Base-by-base conservation (phyloP, 495 filamentous ascomycete species). In the Entonaema liquescens region DNA sequence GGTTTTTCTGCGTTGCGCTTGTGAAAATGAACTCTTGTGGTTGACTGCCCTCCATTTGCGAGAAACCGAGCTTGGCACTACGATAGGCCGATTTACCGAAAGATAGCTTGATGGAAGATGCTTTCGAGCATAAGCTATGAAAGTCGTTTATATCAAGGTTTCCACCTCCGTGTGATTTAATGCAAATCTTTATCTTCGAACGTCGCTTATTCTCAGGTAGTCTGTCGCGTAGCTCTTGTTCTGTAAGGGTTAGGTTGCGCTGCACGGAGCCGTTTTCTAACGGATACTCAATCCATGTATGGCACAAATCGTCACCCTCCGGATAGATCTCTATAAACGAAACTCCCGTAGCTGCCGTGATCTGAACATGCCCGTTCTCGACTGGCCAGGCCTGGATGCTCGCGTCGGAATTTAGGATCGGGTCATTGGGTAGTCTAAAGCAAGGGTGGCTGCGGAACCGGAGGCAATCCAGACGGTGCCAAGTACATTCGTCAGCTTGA, bases 361-460 rank as follows among this genome's bases (percentile, higher is more conserved):
- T 86, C 60, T 96, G 80, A 42, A 95, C 87, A 40, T 90, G 90
- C 25, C 92, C 91, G 68, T 89, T 91, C 53, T 95, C 94, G 9
- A 95, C 88, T 2, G 92, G 89, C 92, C 93, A 99, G 2, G 92
- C 90, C 65, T 96, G 93, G 13, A 97, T 85, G 68, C 92, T 96
- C 21, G 90, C 88, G 68, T 97, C 94, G 11, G 84, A 78, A 74
- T 84, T 85, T 13, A 84, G 71, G n/a, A 85, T 77, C 2, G 86
- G 78, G 74, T 99, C 95, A 58, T 88, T 90, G 9, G 94, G 93
- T 44, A 95, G 84, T 17, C 89, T 84, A 80, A 99, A 98, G 79
- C 93, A 95, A 0, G 95, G 95, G 74, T 99, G 95, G 63, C 88
- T 92, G 35, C 93, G 90, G 79, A 98, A 95, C 28, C 93, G 90